Conservation (phyloP, 1,284 basidiomycete genomes). For the Malassezia sympodialis region DNA sequence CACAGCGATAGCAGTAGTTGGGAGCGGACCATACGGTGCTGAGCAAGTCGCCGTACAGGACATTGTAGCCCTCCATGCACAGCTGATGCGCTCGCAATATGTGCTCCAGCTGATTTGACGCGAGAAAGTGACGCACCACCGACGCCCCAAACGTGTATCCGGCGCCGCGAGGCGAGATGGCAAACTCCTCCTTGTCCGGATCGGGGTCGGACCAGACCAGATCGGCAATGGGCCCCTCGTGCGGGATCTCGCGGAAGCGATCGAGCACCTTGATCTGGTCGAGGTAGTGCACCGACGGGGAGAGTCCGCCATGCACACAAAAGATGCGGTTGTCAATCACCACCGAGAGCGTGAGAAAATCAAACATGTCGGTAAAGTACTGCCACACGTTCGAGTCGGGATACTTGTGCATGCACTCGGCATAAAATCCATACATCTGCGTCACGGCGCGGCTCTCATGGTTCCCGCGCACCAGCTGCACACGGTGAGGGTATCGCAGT, state of each 20-base stretch:
- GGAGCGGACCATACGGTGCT: conserved; percentile 98
- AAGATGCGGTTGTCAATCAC: conserved; percentile 99
- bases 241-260: conserved; percentile 97
- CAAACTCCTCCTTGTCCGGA: conserved; percentile 96
- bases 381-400: conserved; percentile 85
- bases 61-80: conserved; percentile 97
- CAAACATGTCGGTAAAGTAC: conserved; percentile 99
- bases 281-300: conserved; percentile 94
- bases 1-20: conserved; percentile 96
- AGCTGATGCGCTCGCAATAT: conserved; percentile 96
- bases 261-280: conserved; percentile 99
- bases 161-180: conserved; percentile 91
- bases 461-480: conserved; percentile 93
- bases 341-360: conserved; percentile 90
- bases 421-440: conserved; percentile 99
- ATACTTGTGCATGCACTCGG: conserved; percentile 95
- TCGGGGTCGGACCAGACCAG: conserved; percentile 99
- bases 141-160: conserved; percentile 98
- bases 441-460: conserved; percentile 97
- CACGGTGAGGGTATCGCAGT: conserved; percentile 87
- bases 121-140: conserved; percentile 88
- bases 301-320: conserved; percentile 94
- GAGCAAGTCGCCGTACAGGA: conserved; percentile 84
- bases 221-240: conserved; percentile 99
- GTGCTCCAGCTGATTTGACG: conserved; percentile 90